Conservation (phyloP, 805 yeast species). For the Pichia eremophila region DNA sequence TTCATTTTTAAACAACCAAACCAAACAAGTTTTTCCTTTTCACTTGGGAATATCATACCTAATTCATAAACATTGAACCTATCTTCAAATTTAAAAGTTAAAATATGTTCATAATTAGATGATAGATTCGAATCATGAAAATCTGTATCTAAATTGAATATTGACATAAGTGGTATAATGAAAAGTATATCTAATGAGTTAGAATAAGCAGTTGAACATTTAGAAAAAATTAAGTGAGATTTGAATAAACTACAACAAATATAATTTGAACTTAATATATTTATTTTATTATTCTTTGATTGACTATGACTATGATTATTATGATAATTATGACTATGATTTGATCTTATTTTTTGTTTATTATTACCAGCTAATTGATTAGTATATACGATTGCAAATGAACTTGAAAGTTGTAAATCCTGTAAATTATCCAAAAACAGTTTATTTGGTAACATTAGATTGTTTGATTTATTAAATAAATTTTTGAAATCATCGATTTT, state of each 20-base stretch:
- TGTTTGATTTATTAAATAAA: conserved; percentile 9
- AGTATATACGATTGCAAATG: conserved; percentile 33
- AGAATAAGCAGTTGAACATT: conserved; percentile 14
- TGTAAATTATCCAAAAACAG: conserved; percentile 41
- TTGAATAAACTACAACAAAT: conserved; percentile 38
- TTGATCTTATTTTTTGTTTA: not conserved
- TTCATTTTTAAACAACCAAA: conserved; percentile 16
- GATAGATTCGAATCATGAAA: conserved; percentile 9
- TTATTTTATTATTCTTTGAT: not conserved
- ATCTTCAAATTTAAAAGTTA: conserved; percentile 41
- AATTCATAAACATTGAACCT: conserved; percentile 36
- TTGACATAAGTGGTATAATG: conserved; percentile 38
- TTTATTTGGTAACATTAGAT: conserved; percentile 7
- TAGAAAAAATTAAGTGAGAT: conserved; percentile 37
- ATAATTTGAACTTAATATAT: conserved; percentile 9
- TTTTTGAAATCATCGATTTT: conserved; percentile 12
- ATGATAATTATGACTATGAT: too few relatives aligned
- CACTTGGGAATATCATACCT: conserved; percentile 26
- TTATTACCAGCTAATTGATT: conserved; percentile 10
- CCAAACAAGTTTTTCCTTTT: conserved; percentile 36
- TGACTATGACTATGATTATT: too few relatives aligned
- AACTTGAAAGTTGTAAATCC: conserved; percentile 33
- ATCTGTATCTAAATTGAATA: conserved; percentile 7
- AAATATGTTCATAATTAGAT: conserved; percentile 23
- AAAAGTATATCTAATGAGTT: conserved; percentile 30